These are phyloP conservation scores for Luzula sylvatica DNA, from an alignment of 176 grass and related monocot genomes.

Conservation along the genomic window DNA sequence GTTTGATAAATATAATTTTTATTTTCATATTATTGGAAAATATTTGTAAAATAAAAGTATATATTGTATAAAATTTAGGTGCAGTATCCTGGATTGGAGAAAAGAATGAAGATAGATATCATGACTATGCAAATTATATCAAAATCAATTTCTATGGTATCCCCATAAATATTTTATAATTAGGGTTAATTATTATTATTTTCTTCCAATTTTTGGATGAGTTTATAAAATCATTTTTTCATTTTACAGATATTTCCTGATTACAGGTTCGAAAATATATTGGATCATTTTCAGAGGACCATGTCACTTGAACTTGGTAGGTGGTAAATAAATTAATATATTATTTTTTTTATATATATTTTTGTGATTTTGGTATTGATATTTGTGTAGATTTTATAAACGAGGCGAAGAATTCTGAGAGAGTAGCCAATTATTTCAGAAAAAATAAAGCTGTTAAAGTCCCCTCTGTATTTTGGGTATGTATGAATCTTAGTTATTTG, in stretches of 20 bases:
- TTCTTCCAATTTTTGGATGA: conserved; percentile 6
- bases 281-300: conserved; percentile 69
- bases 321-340: conserved; percentile 16
- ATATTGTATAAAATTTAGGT: conserved; percentile 35
- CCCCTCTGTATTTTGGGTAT: conserved; percentile 62
- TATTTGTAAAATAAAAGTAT: conserved; percentile 7
- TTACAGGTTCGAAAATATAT: conserved; percentile 77
- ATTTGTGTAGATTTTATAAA: conserved; percentile 60
- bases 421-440: conserved; percentile 61
- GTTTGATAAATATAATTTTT: conserved; percentile 27
- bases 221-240: conserved; percentile 17
- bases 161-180: background rate
- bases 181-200: conserved; percentile 7
- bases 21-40: background rate
- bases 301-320: conserved; percentile 88
- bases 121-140: conserved; percentile 78
- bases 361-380: conserved; percentile 3
- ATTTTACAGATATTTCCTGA: conserved; percentile 75
- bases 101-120: conserved; percentile 87
- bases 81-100: conserved; percentile 90
- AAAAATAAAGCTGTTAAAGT: conserved; percentile 70
- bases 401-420: conserved; percentile 88
- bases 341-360: background rate
- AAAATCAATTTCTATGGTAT: conserved; percentile 77
- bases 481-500: conserved; percentile 36